Evolutionary conservation across 805 yeast species (phyloP).

Genomic region (Ogataea methanolica): DNA sequence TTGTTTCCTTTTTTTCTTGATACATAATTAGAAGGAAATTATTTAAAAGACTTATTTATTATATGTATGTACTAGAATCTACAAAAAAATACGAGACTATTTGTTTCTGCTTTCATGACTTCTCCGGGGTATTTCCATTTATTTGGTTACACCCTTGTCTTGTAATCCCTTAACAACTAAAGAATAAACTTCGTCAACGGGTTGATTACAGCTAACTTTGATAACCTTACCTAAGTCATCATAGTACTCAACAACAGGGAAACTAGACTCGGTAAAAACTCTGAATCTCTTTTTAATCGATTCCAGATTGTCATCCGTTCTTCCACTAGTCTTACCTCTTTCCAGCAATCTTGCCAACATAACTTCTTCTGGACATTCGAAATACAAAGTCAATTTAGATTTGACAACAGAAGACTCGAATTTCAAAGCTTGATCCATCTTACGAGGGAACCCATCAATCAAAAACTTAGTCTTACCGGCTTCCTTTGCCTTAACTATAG

Average conservation of each 20-base stretch:
- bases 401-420: constrained; percentile 76
- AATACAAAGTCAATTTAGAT: constrained; percentile 67
- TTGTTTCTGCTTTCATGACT: background rate
- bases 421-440: constrained; percentile 96
- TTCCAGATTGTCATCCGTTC: constrained; percentile 89
- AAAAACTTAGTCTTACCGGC: constrained; percentile 60
- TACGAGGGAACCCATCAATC: constrained; percentile 95
- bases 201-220: constrained; percentile 69
- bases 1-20: too few species aligned
- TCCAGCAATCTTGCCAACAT: constrained; percentile 83
- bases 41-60: too few species aligned
- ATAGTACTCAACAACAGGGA: constrained; percentile 89
- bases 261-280: constrained; percentile 80
- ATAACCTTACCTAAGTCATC: constrained; percentile 72
- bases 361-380: constrained; percentile 76
- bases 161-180: constrained; percentile 65
- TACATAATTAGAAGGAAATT: too few species aligned
- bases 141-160: constrained; percentile 30
- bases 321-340: constrained; percentile 93
- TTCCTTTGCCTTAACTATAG: constrained; percentile 52
- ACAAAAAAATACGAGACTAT: background rate
- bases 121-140: background rate
- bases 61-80: background rate
- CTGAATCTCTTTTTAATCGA: constrained; percentile 85
- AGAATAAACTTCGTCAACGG: constrained; percentile 72